Evolutionary conservation across 2,329 filamentous ascomycete species (phyloP), one percentile per base, ranked within the genome.

Genomic region (Fusarium burgessii): DNA sequence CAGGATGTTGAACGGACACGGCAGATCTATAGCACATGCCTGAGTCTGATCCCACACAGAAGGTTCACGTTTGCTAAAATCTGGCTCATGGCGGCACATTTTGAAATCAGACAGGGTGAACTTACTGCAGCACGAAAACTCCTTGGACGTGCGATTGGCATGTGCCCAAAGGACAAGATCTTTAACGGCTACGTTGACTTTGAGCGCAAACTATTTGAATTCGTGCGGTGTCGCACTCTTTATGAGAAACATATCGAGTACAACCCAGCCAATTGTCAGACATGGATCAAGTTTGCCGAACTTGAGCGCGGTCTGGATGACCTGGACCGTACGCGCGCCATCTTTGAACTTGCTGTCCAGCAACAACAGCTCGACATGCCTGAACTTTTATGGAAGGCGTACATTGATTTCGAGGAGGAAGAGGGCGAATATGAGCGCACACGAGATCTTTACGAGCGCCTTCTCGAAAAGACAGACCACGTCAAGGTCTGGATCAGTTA

Each of bases 401-500:
- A 97, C 81, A 98, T 99, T 75, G 96, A 99, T 81, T 98, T 98
- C 78, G 96, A 99, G 82, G 95, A 98, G 78, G 94, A 97, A 76
- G 94, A 97, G 80, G 93, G 91, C 77, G 94, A 98, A 80, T 98
- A 95, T 80, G 93, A 94, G 57, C 87, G 91, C 51, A 94, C 94
- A 7, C 88, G 96, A 51, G 84, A 85, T 6, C 85, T 99, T 46
- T 99, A 98, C 82, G 95, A 98, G 84, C 90, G 95, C 11, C 87
- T 99, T 15, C 87, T 99, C 45, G 87, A 93, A 77, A 98, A 97
- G 89, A 97, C 96, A n/a, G 92, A 96, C 77, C 96, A 99, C 78
- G 94, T 98, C 85, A 99, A 98, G 86, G 96, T 99, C 66, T 99
- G 96, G 96, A 97, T 96, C 81, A 95, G 93, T 80, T 99, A 95